Evolutionary conservation across 2,329 filamentous ascomycete species (phyloP), one percentile per base, ranked within the genome.

Genomic region (Calonectria ilicicola): DNA sequence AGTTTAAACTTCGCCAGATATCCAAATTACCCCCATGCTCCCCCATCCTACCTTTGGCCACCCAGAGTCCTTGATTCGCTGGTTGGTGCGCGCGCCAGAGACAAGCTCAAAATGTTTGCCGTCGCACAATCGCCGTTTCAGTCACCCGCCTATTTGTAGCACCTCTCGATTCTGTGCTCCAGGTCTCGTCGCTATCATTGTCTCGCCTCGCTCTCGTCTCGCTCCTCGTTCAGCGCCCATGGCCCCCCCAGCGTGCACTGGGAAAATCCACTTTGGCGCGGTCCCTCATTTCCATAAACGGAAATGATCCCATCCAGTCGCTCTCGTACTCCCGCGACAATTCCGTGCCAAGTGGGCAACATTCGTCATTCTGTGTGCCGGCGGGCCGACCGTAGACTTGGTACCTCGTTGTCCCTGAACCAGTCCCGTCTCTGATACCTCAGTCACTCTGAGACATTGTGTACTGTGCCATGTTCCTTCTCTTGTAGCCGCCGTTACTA

Each of bases 111-210:
- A 62, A 67, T 77, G 76, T 79, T 79, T 79, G 77, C 53, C 64
- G 77, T 79, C 67, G 69, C 65, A 70, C 77, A 79, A 76, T 78
- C 62, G 68, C 75, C 77, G 77, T 78, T 79, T 79, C 70, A 53
- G 70, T 70, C 47, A 9, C 21, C 49, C 65, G 35, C 23, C 47
- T 29, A 27, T 74, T 68, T 73, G 69, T 74, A 47, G 44, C 53
- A 60, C 53, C 49, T 19, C 53, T 60, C 32, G 23, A 38, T 60
- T 14, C 53, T 35, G 9, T 40, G 21, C 19, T 15, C 32, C 32
- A 21, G 38, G 32, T 60, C 53, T 40, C 35, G 27, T 12, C 53
- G 32, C 53, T 58, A 21, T n/a, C 10, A 75, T 46, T 69, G 26
- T 51, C 40, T 67, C 67, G 58, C 73, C 62, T 77, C 65, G 15